Evolutionary conservation across 2,329 filamentous ascomycete genomes (phyloP), one percentile per base, ranked within the genome.

Genomic region (Exophiala alcalophila): DNA sequence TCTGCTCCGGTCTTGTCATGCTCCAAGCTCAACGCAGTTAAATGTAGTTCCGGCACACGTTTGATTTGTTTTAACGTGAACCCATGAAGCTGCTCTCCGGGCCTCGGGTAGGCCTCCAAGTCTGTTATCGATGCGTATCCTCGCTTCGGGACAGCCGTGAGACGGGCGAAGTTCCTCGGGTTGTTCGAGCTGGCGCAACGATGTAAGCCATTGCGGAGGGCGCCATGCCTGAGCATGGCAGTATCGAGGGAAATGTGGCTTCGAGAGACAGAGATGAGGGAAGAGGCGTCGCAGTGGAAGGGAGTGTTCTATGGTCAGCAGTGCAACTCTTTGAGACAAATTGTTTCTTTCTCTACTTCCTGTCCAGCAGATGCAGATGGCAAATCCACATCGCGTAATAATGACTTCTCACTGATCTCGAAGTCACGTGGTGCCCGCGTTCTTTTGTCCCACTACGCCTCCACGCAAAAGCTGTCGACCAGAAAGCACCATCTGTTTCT

Each of bases 1-100:
- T 98, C 88, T 52, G 92, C 92, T 47, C 90, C 88, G 0, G 92
- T 98, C 72, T 90, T 90, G 69, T 97, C 86, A 63, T 98, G 92
- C 59, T 86, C 83, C 51, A 98, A 77, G 52, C 94, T 86, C 39
- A 97, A 68, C 4, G 92, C 92, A 1, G 90, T 94, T 60, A 98
- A 70, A 65, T 97, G 86, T 34, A 97, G 78, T 70, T 98, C 92
- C 0, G 90, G 88, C 2, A 98, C 86, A 68, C 94, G 86, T 69
- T 96, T 94, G 49, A 85, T 80, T 49, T 91, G 81, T 59, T 90
- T 74, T 40, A 98, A 72, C 0, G 90, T 96, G 69, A 98, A 98
- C 59, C 92, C 92, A 65, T 97, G 86, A 27, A 97, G 77, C 67
- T 86, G 84, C 61, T 91, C 83, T 60, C 92, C 92, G 1, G 84